These are phyloP conservation scores for Penicillium rolfsii DNA, from an alignment of 2,329 filamentous ascomycete genomes.

Conservation along the genomic window DNA sequence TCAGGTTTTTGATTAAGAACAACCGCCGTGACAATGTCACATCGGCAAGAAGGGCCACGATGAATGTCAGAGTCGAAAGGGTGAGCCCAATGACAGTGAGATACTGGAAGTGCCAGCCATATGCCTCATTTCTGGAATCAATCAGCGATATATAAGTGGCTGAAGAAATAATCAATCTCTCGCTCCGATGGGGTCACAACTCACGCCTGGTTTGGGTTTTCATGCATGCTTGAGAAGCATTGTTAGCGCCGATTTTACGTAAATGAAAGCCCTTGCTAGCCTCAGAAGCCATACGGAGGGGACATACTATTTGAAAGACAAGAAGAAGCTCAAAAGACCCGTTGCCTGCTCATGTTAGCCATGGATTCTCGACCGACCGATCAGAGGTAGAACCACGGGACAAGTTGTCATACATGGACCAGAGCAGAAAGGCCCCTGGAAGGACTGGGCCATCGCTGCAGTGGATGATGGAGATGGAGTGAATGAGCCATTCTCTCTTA, in stretches of 20 bases:
- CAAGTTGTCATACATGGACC: constrained; percentile 44
- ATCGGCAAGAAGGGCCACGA: constrained; percentile 59
- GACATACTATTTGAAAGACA: constrained; percentile 52
- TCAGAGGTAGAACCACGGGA: constrained; percentile 2
- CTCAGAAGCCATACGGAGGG: neutral
- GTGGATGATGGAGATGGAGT: constrained; percentile 44
- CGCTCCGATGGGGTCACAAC: constrained; percentile 16
- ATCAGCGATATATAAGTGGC: constrained; percentile 3
- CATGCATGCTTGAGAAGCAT: constrained; percentile 39
- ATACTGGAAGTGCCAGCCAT: constrained; percentile 69
- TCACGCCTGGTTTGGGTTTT: constrained; percentile 49
- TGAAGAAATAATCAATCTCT: neutral
- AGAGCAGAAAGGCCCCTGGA: constrained; percentile 47
- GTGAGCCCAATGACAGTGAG: constrained; percentile 65
- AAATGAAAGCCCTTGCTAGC: neutral
- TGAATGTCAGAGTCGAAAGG: constrained; percentile 60
- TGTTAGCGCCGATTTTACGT: constrained; percentile 15
- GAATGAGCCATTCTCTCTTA: constrained; percentile 18
- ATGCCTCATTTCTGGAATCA: constrained; percentile 56
- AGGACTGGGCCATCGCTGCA: constrained; percentile 50
- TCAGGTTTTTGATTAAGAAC: constrained; percentile 61
- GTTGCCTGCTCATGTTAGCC: constrained; percentile 36
- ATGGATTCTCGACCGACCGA: constrained; percentile 10
- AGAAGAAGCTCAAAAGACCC: constrained; percentile 49
- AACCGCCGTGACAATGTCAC: constrained; percentile 55